phyloP scores from a whole-genome alignment of 495 filamentous ascomycete species.

The Tuber indicum region DNA sequence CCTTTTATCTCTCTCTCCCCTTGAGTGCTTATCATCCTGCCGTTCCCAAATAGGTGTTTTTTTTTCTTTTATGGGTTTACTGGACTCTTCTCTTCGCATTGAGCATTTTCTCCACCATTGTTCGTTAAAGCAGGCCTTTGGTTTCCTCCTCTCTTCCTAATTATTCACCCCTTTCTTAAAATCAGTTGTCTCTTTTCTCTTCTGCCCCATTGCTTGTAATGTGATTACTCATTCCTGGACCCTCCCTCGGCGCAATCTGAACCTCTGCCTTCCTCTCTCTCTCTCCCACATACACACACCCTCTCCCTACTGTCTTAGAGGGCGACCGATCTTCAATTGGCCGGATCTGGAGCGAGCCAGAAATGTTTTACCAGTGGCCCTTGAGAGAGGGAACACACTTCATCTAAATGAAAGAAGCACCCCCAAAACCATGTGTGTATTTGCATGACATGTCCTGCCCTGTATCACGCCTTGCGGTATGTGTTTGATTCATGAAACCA shows the following conservation, averaged over 20 bases:
- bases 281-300: not conserved
- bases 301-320: not conserved
- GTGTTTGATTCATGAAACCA: not conserved
- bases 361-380: not conserved
- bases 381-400: not conserved
- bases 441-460: not conserved
- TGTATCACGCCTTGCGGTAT: not conserved
- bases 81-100: not conserved
- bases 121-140: not conserved
- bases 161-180: not conserved
- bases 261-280: not conserved
- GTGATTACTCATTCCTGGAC: not conserved
- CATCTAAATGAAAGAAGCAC: not conserved
- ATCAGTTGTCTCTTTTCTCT: not conserved
- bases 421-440: not conserved
- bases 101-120: not conserved
- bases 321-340: not conserved
- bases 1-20: conserved; percentile 15
- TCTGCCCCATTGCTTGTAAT: not conserved
- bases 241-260: not conserved
- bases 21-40: conserved; percentile 26
- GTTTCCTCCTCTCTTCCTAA: not conserved
- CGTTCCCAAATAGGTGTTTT: conserved; percentile 33
- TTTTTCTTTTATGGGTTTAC: conserved; percentile 22
- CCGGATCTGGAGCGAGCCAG: not conserved